phyloP scores from a whole-genome alignment of 345 rosid species.

The Sisymbrium irio region DNA sequence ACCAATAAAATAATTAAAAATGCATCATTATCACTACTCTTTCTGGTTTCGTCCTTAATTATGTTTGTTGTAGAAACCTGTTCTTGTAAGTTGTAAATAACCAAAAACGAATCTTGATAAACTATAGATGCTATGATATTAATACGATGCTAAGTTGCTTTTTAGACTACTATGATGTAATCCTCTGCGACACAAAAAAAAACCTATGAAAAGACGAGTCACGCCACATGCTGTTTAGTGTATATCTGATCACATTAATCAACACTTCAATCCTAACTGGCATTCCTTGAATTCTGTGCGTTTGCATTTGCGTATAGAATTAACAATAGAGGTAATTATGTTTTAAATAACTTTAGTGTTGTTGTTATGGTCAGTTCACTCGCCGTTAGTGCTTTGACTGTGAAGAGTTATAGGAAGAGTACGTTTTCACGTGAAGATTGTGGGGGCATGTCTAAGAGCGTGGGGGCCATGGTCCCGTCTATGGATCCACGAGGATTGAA shows the following conservation, averaged over 20 bases:
- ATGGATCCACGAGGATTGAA: slow-evolving; percentile 12
- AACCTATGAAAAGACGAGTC: background rate
- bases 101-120: background rate
- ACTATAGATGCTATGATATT: background rate
- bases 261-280: background rate
- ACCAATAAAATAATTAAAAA: background rate
- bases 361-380: background rate
- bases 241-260: background rate
- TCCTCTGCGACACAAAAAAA: background rate
- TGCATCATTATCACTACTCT: background rate
- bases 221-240: background rate
- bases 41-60: background rate
- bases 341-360: background rate
- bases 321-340: background rate
- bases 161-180: slow-evolving; percentile 4
- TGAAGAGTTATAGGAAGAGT: background rate
- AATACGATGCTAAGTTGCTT: background rate
- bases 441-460: background rate
- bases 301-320: slow-evolving; percentile 1
- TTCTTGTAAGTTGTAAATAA: background rate
- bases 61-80: background rate
- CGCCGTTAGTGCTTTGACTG: background rate
- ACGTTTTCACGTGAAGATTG: slow-evolving; percentile 25
- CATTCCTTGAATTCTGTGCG: background rate
- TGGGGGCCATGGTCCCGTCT: slow-evolving; percentile 9